phyloP scores from a whole-genome alignment of 176 grass and related monocot species.

The Metroxylon sagu region DNA sequence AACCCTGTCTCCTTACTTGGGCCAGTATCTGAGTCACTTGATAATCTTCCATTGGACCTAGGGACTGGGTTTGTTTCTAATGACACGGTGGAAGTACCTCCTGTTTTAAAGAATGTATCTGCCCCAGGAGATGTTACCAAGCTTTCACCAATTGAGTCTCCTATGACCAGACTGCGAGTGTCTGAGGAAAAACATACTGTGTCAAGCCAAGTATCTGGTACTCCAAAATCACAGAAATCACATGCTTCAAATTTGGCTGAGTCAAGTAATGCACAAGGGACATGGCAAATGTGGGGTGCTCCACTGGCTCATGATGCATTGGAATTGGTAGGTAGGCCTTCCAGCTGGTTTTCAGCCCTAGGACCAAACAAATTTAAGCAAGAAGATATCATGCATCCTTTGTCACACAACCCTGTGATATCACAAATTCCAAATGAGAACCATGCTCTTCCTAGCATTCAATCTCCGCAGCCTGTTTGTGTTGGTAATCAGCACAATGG shows the following conservation, averaged over 20 bases:
- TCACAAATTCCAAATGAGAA: conserved; percentile 9
- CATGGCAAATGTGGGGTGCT: conserved; percentile 85
- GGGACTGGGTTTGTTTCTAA: conserved; percentile 34
- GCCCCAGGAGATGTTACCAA: conserved; percentile 15
- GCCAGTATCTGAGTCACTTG: conserved; percentile 66
- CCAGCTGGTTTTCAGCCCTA: conserved; percentile 40
- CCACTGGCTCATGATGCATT: conserved; percentile 72
- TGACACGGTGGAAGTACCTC: conserved; percentile 33
- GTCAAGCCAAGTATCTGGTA: conserved; percentile 14
- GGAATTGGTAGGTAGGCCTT: conserved; percentile 47
- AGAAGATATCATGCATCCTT: not conserved
- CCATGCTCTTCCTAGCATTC: not conserved
- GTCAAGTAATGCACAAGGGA: conserved; percentile 44
- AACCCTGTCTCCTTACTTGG: conserved; percentile 68
- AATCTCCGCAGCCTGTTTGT: conserved; percentile 6
- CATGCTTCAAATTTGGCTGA: conserved; percentile 32
- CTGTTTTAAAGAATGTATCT: conserved; percentile 19
- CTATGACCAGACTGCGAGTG: conserved; percentile 40
- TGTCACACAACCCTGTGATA: conserved; percentile 5
- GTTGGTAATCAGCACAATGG: conserved; percentile 36
- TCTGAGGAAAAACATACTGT: conserved; percentile 46
- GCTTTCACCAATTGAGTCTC: conserved; percentile 85
- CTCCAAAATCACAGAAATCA: conserved; percentile 20
- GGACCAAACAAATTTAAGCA: conserved; percentile 33
- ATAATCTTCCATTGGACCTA: conserved; percentile 52